Evolutionary conservation across 805 yeast genomes (phyloP).

Genomic region (Clavispora vitiphila): DNA sequence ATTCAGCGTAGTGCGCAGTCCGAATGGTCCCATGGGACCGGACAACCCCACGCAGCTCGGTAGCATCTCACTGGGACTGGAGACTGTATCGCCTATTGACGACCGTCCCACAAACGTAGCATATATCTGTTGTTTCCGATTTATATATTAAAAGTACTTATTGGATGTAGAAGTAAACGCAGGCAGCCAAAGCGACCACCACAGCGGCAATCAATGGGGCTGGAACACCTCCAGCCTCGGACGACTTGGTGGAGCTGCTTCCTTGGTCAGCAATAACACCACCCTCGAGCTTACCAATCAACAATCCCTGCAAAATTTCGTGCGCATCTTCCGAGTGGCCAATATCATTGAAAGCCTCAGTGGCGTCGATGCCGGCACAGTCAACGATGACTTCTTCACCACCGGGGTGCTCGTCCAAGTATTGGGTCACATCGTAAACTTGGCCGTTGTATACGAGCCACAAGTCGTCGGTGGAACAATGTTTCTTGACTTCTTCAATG

Average conservation of each 20-base stretch:
- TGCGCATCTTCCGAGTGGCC: conserved; percentile 98
- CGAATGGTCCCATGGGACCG: no score
- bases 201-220: conserved; percentile 16
- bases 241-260: background rate
- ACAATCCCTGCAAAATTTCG: conserved; percentile 61
- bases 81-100: no score
- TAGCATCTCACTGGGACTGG: no score
- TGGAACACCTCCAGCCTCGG: conserved; percentile 10
- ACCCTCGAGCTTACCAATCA: conserved; percentile 77
- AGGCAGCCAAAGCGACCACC: conserved; percentile 14
- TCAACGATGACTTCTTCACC: conserved; percentile 79
- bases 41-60: no score
- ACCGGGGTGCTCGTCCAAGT: conserved; percentile 62
- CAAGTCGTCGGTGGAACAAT: conserved; percentile 36
- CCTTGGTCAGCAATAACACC: conserved; percentile 33
- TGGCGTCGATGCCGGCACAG: conserved; percentile 78
- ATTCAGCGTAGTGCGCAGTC: no score
- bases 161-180: conserved; percentile 16
- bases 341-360: conserved; percentile 68
- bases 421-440: conserved; percentile 36
- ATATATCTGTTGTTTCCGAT: background rate
- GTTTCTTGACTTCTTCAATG: conserved; percentile 45
- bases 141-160: conserved; percentile 3
- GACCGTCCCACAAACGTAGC: no score
- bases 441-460: conserved; percentile 43